Evolutionary conservation across 768 basidiomycete genomes (phyloP), one percentile per base, ranked within the genome.

Genomic region (Crucibulum laeve): DNA sequence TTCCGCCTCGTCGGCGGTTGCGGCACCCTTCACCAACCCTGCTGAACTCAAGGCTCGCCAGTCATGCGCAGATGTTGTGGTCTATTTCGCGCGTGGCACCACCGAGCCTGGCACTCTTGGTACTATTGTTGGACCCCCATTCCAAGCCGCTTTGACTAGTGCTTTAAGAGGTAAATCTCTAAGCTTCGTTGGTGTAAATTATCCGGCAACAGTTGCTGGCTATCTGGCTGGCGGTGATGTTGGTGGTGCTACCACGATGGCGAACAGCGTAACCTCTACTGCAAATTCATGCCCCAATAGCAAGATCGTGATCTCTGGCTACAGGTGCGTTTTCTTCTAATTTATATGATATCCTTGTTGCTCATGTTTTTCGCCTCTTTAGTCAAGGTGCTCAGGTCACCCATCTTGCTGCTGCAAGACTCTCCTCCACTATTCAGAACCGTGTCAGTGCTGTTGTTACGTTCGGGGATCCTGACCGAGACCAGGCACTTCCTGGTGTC

Each of bases 401-500:
- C n/a, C n/a, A n/a, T n/a, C n/a, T n/a, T n/a, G n/a, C n/a, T n/a
- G n/a, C n/a, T 25, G 17, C 43, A 25, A 8, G 19, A n/a, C 1
- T 34, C 18, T 34, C 41, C 21, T 35, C 41, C 25, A 17, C 30
- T 33, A 44, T 48, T 13, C 54, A 48, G 18, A 38, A 32, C 40
- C 54, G 56, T n/a, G 48, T 58, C 46, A 48, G 44, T 22, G 56
- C 53, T 22, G 54, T 33, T 14, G 53, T 58, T 19, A 54, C 56
- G 6, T 58, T 58, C 21, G 56, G 56, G 15, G 56, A 58, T 45
- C 56, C 54, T 3, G 52, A 58, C 15, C 50, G 56, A 17, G 49
- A 50, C 4, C 52, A 55, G 30, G 44, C 49, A 5, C 54, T 56
- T 43, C 52, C 56, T 7, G 47, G 49, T 4, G 47, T 48, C 1